phyloP scores from a whole-genome alignment of 805 yeast species.

The Hanseniaspora occidentalis region DNA sequence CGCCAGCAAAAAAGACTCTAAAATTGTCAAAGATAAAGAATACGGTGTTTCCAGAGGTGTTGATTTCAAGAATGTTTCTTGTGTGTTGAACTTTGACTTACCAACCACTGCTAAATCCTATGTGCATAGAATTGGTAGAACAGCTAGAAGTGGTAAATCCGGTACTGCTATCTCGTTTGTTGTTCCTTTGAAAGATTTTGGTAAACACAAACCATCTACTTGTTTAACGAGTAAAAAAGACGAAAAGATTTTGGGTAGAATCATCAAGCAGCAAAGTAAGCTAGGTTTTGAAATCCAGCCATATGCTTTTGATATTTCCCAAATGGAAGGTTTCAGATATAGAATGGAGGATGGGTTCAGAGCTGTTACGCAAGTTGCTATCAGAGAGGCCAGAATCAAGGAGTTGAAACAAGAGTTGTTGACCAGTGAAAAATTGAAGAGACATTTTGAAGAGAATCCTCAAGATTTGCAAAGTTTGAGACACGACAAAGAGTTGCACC shows the following conservation, averaged over 20 bases:
- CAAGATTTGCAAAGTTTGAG: slow-evolving; percentile 80
- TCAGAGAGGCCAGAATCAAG: slow-evolving; percentile 85
- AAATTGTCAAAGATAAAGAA: slow-evolving; percentile 46
- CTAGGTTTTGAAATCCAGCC: slow-evolving; percentile 70
- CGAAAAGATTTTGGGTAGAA: slow-evolving; percentile 71
- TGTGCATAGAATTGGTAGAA: slow-evolving; percentile 90
- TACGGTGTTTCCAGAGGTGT: slow-evolving; percentile 96
- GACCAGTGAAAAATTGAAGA: slow-evolving; percentile 77
- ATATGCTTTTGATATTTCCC: slow-evolving; percentile 80
- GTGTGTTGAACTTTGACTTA: slow-evolving; percentile 89
- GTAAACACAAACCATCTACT: slow-evolving; percentile 75
- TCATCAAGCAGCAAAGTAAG: slow-evolving; percentile 63
- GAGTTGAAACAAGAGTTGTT: slow-evolving; percentile 81
- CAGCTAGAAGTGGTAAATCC: slow-evolving; percentile 93
- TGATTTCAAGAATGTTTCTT: slow-evolving; percentile 90
- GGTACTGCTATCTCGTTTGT: slow-evolving; percentile 94
- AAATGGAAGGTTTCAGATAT: slow-evolving; percentile 90
- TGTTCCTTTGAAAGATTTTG: slow-evolving; percentile 70
- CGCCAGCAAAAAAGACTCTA: slow-evolving; percentile 16
- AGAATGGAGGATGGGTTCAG: slow-evolving; percentile 96
- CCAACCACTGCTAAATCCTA: slow-evolving; percentile 84
- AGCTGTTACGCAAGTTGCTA: slow-evolving; percentile 78
- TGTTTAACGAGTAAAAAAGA: slow-evolving; percentile 63
- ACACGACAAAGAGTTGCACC: slow-evolving; percentile 83
- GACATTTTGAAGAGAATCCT: slow-evolving; percentile 96